Percentiles rank a stretch among this genome's conserved stretches.
phyloP scores from a whole-genome alignment of 305 asterid genomes.

The Solanum hybrid region DNA sequence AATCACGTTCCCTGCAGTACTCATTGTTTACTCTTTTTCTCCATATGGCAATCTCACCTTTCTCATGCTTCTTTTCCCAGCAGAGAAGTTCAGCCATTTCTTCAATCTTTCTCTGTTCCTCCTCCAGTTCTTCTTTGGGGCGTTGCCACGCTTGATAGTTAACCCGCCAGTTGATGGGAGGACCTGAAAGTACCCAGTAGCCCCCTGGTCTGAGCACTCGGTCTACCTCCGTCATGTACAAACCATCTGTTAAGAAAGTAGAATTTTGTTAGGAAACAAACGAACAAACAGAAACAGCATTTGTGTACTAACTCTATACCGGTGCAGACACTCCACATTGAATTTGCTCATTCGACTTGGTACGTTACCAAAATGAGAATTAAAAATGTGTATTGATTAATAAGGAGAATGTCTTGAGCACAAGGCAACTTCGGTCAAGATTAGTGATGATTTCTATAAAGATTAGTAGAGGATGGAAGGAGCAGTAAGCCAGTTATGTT shows the following conservation, averaged over 20 bases:
- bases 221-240: slow-evolving; percentile 38
- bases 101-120: slow-evolving; percentile 37
- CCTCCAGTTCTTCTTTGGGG: slow-evolving; percentile 27
- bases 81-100: slow-evolving; percentile 36
- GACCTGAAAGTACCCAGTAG: slow-evolving; percentile 44
- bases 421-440: neutral
- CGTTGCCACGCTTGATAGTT: slow-evolving; percentile 30
- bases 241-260: slow-evolving; percentile 19
- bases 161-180: slow-evolving; percentile 35
- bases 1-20: slow-evolving; percentile 21
- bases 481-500: neutral
- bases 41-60: slow-evolving; percentile 37
- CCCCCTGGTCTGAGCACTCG: slow-evolving; percentile 46
- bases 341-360: neutral
- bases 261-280: neutral
- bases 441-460: neutral
- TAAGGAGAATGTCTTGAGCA: neutral
- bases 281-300: neutral
- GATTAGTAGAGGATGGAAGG: neutral
- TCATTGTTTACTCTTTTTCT: slow-evolving; percentile 26
- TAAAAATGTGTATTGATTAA: neutral
- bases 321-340: neutral
- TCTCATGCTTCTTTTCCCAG: slow-evolving; percentile 37
- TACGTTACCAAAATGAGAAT: neutral
- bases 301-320: neutral